Base-by-base conservation (phyloP, 768 basidiomycete genomes). In the Suillus discolor region DNA sequence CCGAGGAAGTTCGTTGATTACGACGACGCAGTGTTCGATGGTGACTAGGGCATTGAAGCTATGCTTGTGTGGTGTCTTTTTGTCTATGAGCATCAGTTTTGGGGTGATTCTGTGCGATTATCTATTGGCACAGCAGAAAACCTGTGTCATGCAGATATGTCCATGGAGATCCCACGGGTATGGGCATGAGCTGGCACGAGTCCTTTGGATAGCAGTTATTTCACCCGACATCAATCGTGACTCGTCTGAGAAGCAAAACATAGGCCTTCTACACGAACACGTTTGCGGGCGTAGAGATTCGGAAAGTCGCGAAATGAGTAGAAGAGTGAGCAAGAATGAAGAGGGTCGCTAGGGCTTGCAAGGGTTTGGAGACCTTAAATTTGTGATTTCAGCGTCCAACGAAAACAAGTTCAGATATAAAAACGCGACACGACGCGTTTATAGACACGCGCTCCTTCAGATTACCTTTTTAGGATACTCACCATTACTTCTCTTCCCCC, bases 91-190 rank as follows among this genome's bases (percentile, higher is more conserved):
- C 57, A 8, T 13, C 7, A 54, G 23, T 59, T 59, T 59, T 16
- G 38, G 57, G 12, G 41, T 20, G 59, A 42, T 42, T 41, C 41
- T 42, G 38, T 6, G 6, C 18, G 57, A 41, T 42, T 20, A 60
- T 60, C 41, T 41, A 42, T 60, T 39, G 23, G 41, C 39, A 44
- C n/a, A 28, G 25, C 41, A 39, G 18, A 28, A 42, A 25, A 60
- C 41, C 25, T 42, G 59, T 60, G 25, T 60, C 13, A 6, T 42
- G 18, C 25, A 31, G 18, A 60, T 36, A 55, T 42, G 6, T 60
- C 59, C 59, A 60, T 60, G 59, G 59, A 60, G 41, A 60, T 60
- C 41, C 57, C 59, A 60, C 25, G 59, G 59, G 59, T 42, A 42
- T 42, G 57, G 57, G 15, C 57, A 41, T 39, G 57, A 41, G 39